Percentiles rank a stretch among this genome's conserved stretches.
phyloP scores from a whole-genome alignment of 2,329 filamentous ascomycete species.

The Pyricularia sp. region DNA sequence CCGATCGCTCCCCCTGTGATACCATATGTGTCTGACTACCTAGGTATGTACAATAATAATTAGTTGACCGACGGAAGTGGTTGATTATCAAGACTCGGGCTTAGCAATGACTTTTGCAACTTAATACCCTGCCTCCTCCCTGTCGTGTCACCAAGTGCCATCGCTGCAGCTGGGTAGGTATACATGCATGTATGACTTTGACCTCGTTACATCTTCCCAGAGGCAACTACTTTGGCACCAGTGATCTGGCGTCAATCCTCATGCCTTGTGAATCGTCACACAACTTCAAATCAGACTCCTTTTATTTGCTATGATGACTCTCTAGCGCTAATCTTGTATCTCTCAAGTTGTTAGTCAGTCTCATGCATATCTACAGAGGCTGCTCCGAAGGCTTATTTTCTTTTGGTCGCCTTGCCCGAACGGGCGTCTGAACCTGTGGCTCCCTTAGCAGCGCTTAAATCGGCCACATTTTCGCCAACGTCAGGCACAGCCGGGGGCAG shows the following conservation, averaged over 20 bases:
- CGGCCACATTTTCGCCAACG: neutral
- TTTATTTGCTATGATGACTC: neutral
- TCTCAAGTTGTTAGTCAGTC: neutral
- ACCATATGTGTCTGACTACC: too few species aligned
- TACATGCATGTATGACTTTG: neutral
- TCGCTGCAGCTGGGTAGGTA: too few species aligned
- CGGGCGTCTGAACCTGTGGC: neutral
- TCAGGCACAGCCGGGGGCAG: neutral
- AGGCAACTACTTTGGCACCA: neutral
- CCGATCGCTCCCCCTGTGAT: too few species aligned
- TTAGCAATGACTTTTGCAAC: too few species aligned
- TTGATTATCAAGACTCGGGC: too few species aligned
- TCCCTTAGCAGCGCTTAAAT: neutral
- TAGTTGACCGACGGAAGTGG: too few species aligned
- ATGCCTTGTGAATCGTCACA: neutral
- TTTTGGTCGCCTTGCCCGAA: slow-evolving; percentile 1
- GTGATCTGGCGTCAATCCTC: neutral
- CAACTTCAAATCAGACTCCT: neutral
- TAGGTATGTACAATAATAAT: too few species aligned
- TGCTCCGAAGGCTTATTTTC: neutral
- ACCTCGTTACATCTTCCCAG: neutral
- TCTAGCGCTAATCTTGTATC: neutral
- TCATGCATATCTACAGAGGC: neutral
- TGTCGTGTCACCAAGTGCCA: too few species aligned
- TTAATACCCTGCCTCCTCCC: too few species aligned